Base-by-base conservation (phyloP, 2,329 filamentous ascomycete species). In the Fusarium dlaminii region DNA sequence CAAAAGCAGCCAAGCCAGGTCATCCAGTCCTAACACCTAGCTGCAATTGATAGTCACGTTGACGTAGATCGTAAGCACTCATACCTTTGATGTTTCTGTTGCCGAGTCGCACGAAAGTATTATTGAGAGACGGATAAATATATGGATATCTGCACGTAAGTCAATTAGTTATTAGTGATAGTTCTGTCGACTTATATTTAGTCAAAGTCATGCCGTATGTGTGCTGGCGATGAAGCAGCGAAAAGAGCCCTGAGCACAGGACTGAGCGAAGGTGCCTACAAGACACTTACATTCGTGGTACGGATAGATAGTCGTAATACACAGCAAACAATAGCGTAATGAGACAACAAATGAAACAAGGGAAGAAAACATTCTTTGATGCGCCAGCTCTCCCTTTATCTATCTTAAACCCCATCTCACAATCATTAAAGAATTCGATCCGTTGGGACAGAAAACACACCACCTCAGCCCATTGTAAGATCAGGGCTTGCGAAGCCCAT, bases 361-460 rank as follows among this genome's bases (percentile, higher is more conserved):
- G 18, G 48, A 61, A 54, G 15, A 24, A 24, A 8, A 11, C 45
- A 52, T 42, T 46, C 24, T 52, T 40, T 48, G 14, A 32, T 36
- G 30, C 17, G 40, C 27, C 37, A 61, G 34, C 24, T 45, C 46
- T 65, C 46, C 51, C 45, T 59, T 72, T 61, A 65, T 74, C 34
- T 43, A 52, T 42, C 40, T n/a, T 42, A 20, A 46, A 29, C n/a
- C 37, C 30, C 43, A 58, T 66, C 39, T 71, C 39, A 42, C n/a
- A n/a, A 22, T 17, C 29, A 39, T 48, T 24, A 40, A 45, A 24
- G 15, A 37, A n/a, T 17, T 24, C 27, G 32, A 56, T 52, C 9
- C 27, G 62, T 68, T 74, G 70, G 66, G 62, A 54, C 29, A 54
- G 52, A 72, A 64, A 73, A 48, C 72, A 61, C 42, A 75, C 73